These are phyloP conservation scores for Desmodesmus armatus DNA, from an alignment of 139 green algal genomes.

Conservation along the genomic window DNA sequence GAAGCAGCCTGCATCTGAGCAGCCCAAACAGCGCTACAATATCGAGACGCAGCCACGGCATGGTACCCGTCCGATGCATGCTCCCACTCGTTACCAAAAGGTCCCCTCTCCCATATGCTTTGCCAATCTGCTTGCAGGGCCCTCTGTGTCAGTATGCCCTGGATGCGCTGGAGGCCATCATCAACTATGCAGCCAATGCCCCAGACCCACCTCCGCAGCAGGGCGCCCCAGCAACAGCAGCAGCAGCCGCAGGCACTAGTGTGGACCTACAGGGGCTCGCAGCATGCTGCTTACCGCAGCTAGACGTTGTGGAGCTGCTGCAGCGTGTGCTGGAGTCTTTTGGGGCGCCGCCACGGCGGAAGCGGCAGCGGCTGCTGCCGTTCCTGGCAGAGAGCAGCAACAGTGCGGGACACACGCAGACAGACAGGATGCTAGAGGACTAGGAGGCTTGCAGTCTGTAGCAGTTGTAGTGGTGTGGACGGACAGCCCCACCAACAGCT, in stretches of 20 bases:
- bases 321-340: slow-evolving; percentile 32
- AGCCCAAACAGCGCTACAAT: no score
- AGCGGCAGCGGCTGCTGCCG: slow-evolving; percentile 20
- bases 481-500: no score
- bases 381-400: slow-evolving; percentile 21
- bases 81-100: not conserved
- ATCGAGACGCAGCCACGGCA: no score
- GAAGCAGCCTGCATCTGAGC: not conserved
- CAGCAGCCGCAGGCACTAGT: not conserved
- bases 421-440: no score
- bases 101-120: not conserved
- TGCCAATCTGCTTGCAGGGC: slow-evolving; percentile 2
- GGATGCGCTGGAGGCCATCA: slow-evolving; percentile 32
- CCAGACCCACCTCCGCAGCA: not conserved
- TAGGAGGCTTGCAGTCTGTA: no score
- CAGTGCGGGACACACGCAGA: no score
- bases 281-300: slow-evolving; percentile 36
- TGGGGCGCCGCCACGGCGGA: not conserved
- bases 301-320: slow-evolving; percentile 38
- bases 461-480: no score
- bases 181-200: not conserved
- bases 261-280: not conserved
- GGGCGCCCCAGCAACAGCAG: slow-evolving; percentile 29
- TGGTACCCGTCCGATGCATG: not conserved
- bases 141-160: slow-evolving; percentile 35